Conservation (phyloP, 2,329 filamentous ascomycete species). For the Phoma sp. region DNA sequence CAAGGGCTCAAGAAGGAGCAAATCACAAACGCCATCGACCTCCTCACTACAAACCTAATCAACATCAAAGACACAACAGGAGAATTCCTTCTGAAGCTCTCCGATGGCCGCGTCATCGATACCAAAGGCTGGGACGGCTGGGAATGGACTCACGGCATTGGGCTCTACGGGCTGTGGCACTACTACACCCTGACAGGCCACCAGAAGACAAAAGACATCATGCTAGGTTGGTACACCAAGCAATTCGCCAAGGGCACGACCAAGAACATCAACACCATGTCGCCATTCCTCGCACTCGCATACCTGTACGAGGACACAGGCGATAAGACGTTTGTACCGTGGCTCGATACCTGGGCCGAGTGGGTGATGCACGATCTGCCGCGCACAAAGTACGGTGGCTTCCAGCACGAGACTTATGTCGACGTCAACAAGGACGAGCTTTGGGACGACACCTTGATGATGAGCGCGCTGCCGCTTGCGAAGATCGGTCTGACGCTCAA, state of each 20-base stretch:
- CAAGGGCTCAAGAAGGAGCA: conserved; percentile 50
- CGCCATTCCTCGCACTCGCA: conserved; percentile 75
- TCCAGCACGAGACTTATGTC: conserved; percentile 78
- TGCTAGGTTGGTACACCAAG: conserved; percentile 74
- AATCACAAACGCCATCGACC: conserved; percentile 64
- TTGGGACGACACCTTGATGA: conserved; percentile 89
- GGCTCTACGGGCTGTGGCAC: conserved; percentile 81
- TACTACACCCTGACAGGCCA: conserved; percentile 77
- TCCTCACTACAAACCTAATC: conserved; percentile 74
- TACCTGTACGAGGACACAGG: conserved; percentile 77
- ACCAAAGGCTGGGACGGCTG: conserved; percentile 85
- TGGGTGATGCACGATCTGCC: conserved; percentile 81
- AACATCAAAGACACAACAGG: conserved; percentile 79
- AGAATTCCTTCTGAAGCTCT: conserved; percentile 72
- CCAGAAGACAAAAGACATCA: conserved; percentile 64
- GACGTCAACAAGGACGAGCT: conserved; percentile 74
- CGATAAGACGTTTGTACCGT: conserved; percentile 72
- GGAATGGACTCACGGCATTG: conserved; percentile 84
- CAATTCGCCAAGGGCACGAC: conserved; percentile 75
- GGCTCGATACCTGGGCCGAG: conserved; percentile 81
- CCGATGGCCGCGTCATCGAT: conserved; percentile 77
- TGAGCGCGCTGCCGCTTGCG: conserved; percentile 80
- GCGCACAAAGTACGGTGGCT: conserved; percentile 72
- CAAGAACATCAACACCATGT: conserved; percentile 88
- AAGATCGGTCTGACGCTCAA: conserved; percentile 77